Evolutionary conservation across 1,139 yeast species (phyloP), one percentile per base, ranked within the genome.

Genomic region (Zygosaccharomyces pseudobailii): DNA sequence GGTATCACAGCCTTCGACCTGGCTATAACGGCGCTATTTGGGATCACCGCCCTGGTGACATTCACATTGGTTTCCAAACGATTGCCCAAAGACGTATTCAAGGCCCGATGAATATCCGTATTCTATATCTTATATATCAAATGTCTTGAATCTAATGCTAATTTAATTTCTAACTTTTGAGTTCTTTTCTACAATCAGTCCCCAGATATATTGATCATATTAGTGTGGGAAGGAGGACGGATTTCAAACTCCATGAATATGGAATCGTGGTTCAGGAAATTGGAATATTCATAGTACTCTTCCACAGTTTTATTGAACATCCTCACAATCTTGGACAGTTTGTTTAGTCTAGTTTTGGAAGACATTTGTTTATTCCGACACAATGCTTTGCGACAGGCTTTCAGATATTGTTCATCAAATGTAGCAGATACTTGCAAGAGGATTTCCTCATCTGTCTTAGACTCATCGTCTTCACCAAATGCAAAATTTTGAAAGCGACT

Each of bases 231-330:
- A 10, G 49, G 45, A 10, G 43, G 36, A 32, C 47, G 47, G 10
- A 59, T 40, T 34, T 62, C 66, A 27, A 55, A 55, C 27, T 63
- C 67, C 43, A 63, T 50, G 38, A 54, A 54, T 20, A 61, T 41
- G 3, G 46, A 24, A 8, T 55, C 53, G 23, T 52, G 48, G 32
- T 58, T 46, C 8, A 55, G 40, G 36, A 58, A 46, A 39, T 55
- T 55, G 25, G 44, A 42, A 42, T 46, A 58, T 34, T 61, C 61
- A 27, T 42, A 48, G 41, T 55, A 59, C 47, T 63, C 66, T 20
- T 45, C 43, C 20, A 48, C 49, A 7, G 61, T 55, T 17, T 46
- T 45, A 42, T 57, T 57, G 42, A 54, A 57, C 43, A 53, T 53
- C 32, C 50, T 38, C 17, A 55, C 43, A 19, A 52, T 34, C 35